These are phyloP conservation scores for Pseudogymnoascus sp. DNA, from an alignment of 2,329 filamentous ascomycete species.

Conservation along the genomic window DNA sequence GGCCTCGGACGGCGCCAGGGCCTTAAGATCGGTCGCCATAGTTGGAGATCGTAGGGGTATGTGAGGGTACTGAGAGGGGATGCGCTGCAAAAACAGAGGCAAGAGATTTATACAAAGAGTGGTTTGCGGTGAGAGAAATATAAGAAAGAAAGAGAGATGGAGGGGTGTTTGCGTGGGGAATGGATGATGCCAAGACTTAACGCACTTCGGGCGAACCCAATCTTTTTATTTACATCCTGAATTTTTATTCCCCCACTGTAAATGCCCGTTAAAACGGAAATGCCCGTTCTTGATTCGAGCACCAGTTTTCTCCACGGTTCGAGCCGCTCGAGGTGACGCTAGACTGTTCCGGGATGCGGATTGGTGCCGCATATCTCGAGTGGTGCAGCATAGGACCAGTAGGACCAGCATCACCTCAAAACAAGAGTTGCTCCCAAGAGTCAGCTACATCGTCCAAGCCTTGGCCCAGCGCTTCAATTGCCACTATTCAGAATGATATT, in stretches of 20 bases:
- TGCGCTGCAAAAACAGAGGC: background rate
- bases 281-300: background rate
- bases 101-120: background rate
- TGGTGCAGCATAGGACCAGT: background rate
- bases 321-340: background rate
- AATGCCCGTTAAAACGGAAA: background rate
- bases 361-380: background rate
- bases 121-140: background rate
- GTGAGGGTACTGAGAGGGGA: background rate
- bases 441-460: background rate
- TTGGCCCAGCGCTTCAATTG: background rate
- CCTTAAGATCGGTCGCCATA: slow-evolving; percentile 39
- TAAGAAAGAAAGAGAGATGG: background rate
- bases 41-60: background rate
- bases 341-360: background rate
- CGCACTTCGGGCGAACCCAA: background rate
- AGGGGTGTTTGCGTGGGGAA: slow-evolving; percentile 3
- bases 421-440: background rate
- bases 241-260: slow-evolving; percentile 1
- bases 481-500: slow-evolving; percentile 16
- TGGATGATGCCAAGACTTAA: slow-evolving; percentile 1
- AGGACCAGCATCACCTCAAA: background rate
- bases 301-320: background rate
- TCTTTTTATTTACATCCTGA: slow-evolving; percentile 1
- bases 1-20: slow-evolving; percentile 88